Conservation (phyloP, 352 stramenopile genomes). For the Globisporangium ultimum region DNA sequence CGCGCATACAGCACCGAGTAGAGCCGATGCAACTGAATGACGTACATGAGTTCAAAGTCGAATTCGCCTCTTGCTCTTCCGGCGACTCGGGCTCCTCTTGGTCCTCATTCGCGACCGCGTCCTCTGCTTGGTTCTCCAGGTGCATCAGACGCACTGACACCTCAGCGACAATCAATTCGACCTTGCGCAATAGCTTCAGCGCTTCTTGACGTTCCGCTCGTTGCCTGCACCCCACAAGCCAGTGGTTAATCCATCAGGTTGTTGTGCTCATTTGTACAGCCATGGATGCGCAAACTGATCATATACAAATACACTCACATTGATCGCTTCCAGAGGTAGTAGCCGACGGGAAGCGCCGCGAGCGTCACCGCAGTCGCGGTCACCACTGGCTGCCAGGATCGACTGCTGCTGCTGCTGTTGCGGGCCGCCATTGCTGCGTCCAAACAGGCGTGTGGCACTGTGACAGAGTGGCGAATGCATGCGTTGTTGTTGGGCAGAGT, state of each 20-base stretch:
- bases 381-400: conserved; percentile 21
- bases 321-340: conserved; percentile 32
- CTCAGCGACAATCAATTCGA: conserved; percentile 68
- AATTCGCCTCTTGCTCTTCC: conserved; percentile 22
- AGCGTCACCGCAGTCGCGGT: conserved; percentile 16
- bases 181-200: conserved; percentile 65
- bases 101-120: conserved; percentile 47
- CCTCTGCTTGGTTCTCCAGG: conserved; percentile 61
- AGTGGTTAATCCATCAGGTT: too few relatives aligned
- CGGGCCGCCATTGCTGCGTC: conserved; percentile 2
- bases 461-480: conserved; percentile 1
- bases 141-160: conserved; percentile 64
- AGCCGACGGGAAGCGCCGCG: conserved; percentile 36
- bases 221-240: conserved; percentile 18
- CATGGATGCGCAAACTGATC: not conserved
- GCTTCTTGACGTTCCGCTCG: conserved; percentile 35
- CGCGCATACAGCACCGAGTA: not conserved
- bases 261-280: too few relatives aligned
- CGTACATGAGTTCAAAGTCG: conserved; percentile 70
- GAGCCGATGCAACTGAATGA: not conserved
- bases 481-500: conserved; percentile 4
- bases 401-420: not conserved
- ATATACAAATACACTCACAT: conserved; percentile 19
- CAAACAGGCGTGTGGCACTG: not conserved
- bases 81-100: conserved; percentile 18